Base-by-base conservation (phyloP, 352 stramenopile genomes). In the Globisporangium cystogenes region DNA sequence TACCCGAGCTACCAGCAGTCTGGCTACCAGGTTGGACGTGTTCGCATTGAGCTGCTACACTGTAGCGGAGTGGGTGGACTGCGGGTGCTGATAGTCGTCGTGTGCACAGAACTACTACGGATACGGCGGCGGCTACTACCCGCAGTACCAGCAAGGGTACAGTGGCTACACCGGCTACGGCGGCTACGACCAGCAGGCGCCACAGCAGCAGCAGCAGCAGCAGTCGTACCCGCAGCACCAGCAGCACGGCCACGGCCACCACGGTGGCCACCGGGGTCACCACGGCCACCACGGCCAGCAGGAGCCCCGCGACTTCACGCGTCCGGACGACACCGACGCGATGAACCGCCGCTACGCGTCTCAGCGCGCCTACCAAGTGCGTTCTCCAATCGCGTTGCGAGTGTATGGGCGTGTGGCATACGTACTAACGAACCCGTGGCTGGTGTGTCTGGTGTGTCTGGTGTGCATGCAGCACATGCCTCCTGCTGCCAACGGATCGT, bases 281-380 rank as follows among this genome's bases (percentile, higher is more conserved):
- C 70, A 76, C 37, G 39, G 45, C 10, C 59, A 66, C 20, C 59
- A 66, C 18, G 57, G 67, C 20, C 68, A 74, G 35, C 69, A 87
- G 36, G 68, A 83, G 43, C 70, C 68, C 27, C 75, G 55, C 6
- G 82, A 93, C 50, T 93, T 93, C 39, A 93, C 82, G 31, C 70
- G 60, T 12, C 77, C 80, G 7, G 82, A 93, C 43, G 76, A 93
- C 50, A 62, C 83, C 35, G 77, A 88, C 57, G 65, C 59, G 35
- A 87, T 90, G 74, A 93, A 93, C 62, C 82, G 75, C 51, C 76
- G 76, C 62, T 93, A 86, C 48, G 77, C 77, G 15, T 80, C 77
- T 45, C 76, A 90, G 68, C 79, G 78, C 60, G 78, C 76, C 33
- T 90, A 90, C 55, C 79, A 93, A 74, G 81, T 89, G 55, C n/a